phyloP scores from a whole-genome alignment of 805 yeast species.

The Wickerhamiella spandovensis region DNA sequence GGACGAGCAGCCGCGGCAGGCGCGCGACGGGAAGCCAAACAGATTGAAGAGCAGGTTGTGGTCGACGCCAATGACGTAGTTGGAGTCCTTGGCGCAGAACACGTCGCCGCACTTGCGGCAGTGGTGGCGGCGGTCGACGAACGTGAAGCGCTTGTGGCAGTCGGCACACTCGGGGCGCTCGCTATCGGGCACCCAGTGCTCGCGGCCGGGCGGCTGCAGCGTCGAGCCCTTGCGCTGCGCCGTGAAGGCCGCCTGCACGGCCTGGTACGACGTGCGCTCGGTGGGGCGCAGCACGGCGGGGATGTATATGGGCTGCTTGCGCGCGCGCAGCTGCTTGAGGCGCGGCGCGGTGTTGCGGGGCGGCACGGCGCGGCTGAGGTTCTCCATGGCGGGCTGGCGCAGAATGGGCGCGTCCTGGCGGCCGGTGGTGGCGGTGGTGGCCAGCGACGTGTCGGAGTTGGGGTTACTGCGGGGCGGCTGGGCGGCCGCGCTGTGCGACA shows the following conservation, averaged over 20 bases:
- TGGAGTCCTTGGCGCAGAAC: conserved; percentile 56
- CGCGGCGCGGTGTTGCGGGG: conserved; percentile 15
- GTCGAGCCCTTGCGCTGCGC: conserved; percentile 12
- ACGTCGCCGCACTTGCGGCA: conserved; percentile 78
- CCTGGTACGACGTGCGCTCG: conserved; percentile 19
- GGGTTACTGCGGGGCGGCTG: neutral
- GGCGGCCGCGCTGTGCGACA: neutral
- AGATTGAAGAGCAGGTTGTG: conserved; percentile 39
- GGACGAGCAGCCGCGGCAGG: conserved; percentile 52
- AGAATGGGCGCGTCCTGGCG: too few species aligned
- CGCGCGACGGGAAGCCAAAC: conserved; percentile 51
- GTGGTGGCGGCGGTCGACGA: conserved; percentile 70
- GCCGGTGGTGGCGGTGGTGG: neutral
- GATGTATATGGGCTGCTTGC: conserved; percentile 72
- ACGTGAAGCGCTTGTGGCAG: conserved; percentile 59
- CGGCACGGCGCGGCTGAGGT: conserved; percentile 5
- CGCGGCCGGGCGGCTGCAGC: conserved; percentile 22
- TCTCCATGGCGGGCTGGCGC: conserved; percentile 1
- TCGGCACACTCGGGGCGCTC: conserved; percentile 48
- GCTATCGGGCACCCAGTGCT: conserved; percentile 48
- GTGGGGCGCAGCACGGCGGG: conserved; percentile 74
- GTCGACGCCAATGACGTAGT: conserved; percentile 45
- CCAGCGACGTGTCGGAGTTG: neutral
- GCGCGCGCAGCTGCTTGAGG: conserved; percentile 61
- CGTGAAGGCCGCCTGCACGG: conserved; percentile 14